phyloP scores from a whole-genome alignment of 345 rosid species.

The Eucalyptus camaldulensis region DNA sequence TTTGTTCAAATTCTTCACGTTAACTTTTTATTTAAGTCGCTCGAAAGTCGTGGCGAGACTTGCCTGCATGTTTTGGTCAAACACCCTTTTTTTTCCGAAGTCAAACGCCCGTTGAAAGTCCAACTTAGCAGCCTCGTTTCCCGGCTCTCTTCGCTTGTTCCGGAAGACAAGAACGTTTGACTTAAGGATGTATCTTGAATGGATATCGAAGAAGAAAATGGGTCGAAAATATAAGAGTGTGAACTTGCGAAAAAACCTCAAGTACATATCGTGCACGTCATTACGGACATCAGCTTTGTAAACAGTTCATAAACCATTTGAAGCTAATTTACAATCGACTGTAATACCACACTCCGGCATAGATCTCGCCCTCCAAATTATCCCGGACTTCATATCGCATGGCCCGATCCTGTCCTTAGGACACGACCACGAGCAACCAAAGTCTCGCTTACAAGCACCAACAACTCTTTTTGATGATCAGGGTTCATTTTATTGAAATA shows the following conservation, averaged over 20 bases:
- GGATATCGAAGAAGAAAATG: not conserved
- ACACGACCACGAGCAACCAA: not conserved
- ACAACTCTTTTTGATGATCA: not conserved
- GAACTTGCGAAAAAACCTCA: not conserved
- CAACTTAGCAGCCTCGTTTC: not conserved
- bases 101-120: not conserved
- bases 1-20: too few relatives aligned
- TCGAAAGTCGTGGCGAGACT: too few relatives aligned
- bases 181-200: not conserved
- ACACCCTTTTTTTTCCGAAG: not conserved
- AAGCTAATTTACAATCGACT: not conserved
- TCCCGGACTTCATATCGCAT: not conserved
- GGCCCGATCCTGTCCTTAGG: not conserved
- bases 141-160: not conserved
- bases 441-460: not conserved
- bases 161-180: not conserved
- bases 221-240: not conserved
- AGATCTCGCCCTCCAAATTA: not conserved
- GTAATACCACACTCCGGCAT: not conserved
- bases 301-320: not conserved
- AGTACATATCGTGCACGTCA: not conserved
- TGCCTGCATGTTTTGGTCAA: not conserved
- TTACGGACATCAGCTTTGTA: not conserved
- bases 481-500: not conserved
- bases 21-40: too few relatives aligned